A percentile compares a stretch with the other conserved stretches of the same genome.
Conservation (phyloP, 768 basidiomycete species). For the Pleurotus citrinopileatus region DNA sequence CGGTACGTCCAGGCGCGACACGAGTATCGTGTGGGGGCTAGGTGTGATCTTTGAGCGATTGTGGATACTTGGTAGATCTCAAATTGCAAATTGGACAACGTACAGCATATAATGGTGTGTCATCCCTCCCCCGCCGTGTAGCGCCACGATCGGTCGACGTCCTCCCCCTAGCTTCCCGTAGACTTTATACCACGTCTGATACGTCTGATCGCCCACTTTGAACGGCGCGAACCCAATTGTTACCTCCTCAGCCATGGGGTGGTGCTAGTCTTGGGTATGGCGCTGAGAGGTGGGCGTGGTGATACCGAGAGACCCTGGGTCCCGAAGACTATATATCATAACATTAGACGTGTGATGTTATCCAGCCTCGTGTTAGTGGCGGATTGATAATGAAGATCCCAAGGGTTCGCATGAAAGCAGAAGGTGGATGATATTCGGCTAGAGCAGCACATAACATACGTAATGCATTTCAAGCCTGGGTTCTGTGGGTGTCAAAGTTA, state of each 20-base stretch:
- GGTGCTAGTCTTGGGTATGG: too few species aligned
- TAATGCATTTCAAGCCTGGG: too few species aligned
- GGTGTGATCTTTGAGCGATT: neutral
- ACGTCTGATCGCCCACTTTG: slow-evolving; percentile 16
- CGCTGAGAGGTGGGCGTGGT: too few species aligned
- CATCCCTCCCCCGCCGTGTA: slow-evolving; percentile 47
- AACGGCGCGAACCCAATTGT: slow-evolving; percentile 1
- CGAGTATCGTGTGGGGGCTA: neutral
- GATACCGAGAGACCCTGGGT: too few species aligned
- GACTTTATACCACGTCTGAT: slow-evolving; percentile 43
- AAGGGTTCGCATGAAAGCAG: too few species aligned
- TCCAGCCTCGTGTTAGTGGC: too few species aligned
- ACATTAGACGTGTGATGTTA: too few species aligned
- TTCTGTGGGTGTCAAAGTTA: too few species aligned
- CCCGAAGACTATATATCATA: too few species aligned
- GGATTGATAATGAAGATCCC: too few species aligned
- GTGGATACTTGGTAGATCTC: neutral
- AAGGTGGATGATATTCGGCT: too few species aligned
- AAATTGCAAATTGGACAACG: neutral
- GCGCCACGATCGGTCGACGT: slow-evolving; percentile 31
- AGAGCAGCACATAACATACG: too few species aligned
- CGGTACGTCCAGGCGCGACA: slow-evolving; percentile 17
- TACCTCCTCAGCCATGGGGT: neutral
- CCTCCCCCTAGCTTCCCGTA: slow-evolving; percentile 34
- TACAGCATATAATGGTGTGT: slow-evolving; percentile 14